Evolutionary conservation across 768 basidiomycete genomes (phyloP), one percentile per base, ranked within the genome.

Genomic region (Auricularia sp.): DNA sequence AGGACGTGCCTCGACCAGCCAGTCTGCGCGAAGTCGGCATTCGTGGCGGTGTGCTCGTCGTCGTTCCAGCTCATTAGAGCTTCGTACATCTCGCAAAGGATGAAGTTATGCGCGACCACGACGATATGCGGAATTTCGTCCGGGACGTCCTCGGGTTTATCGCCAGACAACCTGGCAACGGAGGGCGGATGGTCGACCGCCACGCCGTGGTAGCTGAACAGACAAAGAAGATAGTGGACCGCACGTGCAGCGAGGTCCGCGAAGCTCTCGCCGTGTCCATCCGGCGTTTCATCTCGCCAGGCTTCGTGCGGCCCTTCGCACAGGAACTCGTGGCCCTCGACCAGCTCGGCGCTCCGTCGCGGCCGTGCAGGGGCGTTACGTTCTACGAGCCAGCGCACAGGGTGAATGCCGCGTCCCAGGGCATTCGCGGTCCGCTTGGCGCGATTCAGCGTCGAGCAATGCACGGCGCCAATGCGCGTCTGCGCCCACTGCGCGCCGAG

Each of bases 81-180:
- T 3, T 43, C 61, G 14, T 44, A 53, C 33, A 62, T 66, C 39
- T 47, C 56, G 36, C 44, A 62, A 14, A 62, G 35, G n/a, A 62
- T 51, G 33, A 8, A 66, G 65, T 47, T 59, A 62, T 36, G 43
- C 51, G 44, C 29, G 65, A 66, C 34, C 1, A 61, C 29, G 61
- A 62, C 61, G 36, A 62, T 60, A n/a, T 11, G 65, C 66, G 66
- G 61, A 67, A 62, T 34, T 12, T 47, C 61, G 21, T 7, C 39
- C 67, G 66, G 61, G 67, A 62, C 61, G 43, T 47, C 61, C 11
- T 62, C 61, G 10, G 61, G 61, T 18, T 34, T 29, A 29, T 59
- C 56, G 23, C 14, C 33, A 10, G 23, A 14, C 29, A 59, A 6
- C 8, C 56, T 33, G 12, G 56, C 23, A 14, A 59, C 23, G 1